Conservation (phyloP, 192 early-diverging fungal species). For the Podila clonocystis region DNA sequence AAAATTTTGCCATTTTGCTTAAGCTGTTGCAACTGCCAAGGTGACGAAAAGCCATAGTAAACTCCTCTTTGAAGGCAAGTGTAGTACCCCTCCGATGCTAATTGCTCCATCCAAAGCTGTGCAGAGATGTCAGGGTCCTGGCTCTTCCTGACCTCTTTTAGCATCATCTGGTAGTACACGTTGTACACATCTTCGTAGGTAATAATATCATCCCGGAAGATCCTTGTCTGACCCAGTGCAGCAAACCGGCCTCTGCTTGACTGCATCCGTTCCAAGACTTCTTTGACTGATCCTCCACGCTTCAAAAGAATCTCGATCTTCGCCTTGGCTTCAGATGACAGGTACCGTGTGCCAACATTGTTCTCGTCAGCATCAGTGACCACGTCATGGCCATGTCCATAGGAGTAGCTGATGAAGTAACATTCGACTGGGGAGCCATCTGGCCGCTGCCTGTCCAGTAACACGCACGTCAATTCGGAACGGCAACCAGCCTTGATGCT, state of each 20-base stretch:
- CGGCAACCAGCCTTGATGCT: too few species aligned
- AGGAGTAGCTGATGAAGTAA: neutral
- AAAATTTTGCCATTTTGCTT: neutral
- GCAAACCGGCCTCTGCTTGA: neutral
- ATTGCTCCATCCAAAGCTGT: neutral
- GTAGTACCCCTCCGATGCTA: neutral
- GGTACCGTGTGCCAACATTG: neutral
- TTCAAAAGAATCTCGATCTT: neutral
- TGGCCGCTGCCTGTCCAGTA: too few species aligned
- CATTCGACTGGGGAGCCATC: too few species aligned
- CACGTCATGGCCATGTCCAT: neutral
- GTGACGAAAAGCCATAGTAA: neutral
- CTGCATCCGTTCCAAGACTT: neutral
- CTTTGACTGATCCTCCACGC: neutral
- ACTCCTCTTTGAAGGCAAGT: neutral
- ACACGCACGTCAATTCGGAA: too few species aligned
- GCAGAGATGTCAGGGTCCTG: neutral
- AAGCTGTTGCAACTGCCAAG: neutral
- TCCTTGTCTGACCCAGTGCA: neutral
- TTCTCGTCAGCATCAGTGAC: neutral
- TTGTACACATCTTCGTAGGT: neutral
- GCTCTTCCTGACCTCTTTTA: neutral
- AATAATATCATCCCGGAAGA: neutral
- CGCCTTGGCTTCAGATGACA: neutral
- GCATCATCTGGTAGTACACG: neutral